phyloP scores from a whole-genome alignment of 2,329 filamentous ascomycete species.

The Microdochium bolleyi region DNA sequence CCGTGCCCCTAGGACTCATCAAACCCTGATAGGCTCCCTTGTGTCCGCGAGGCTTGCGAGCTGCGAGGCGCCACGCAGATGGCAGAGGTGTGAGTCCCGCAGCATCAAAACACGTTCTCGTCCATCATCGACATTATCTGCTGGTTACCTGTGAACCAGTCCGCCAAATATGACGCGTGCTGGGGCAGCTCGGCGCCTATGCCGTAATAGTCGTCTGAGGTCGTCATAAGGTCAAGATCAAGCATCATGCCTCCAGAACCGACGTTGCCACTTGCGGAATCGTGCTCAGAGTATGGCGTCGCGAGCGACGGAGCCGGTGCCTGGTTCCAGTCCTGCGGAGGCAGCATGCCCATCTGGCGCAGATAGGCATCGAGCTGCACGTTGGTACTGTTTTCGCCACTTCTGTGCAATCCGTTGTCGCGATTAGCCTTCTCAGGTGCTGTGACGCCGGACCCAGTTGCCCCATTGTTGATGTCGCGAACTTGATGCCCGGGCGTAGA shows the following conservation, averaged over 20 bases:
- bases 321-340: not conserved
- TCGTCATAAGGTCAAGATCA: not conserved
- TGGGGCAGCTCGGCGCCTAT: constrained; percentile 1
- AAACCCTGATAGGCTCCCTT: no score
- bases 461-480: not conserved
- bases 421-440: not conserved
- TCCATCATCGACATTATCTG: constrained; percentile 60
- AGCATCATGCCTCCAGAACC: not conserved
- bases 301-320: not conserved
- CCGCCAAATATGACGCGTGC: constrained; percentile 42
- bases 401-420: not conserved
- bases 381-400: not conserved
- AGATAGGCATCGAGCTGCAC: not conserved
- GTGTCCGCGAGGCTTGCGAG: no score
- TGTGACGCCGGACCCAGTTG: not conserved
- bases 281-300: not conserved
- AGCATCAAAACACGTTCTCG: constrained; percentile 44
- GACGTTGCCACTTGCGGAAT: not conserved
- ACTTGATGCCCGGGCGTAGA: no score
- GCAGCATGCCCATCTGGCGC: not conserved
- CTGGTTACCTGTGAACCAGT: constrained; percentile 59
- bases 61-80: no score
- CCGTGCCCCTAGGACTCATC: no score
- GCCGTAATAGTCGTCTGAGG: not conserved
- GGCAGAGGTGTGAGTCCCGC: no score